Evolutionary conservation across 1,139 yeast species (phyloP).

Genomic region (Taphrina populina): DNA sequence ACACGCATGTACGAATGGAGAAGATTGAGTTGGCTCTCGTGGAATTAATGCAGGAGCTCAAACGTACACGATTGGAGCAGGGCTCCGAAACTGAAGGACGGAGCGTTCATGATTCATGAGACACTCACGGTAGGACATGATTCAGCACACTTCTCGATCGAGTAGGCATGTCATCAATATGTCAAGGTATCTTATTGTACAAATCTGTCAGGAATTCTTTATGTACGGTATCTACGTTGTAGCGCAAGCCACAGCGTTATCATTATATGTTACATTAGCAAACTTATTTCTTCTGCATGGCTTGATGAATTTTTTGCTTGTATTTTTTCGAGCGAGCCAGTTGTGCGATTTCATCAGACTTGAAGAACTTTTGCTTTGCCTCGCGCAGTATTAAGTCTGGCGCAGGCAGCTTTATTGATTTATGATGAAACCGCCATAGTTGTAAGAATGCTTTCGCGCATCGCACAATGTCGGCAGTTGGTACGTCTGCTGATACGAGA

Average conservation of each 20-base stretch:
- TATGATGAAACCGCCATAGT: background rate
- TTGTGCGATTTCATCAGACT: conserved; percentile 7
- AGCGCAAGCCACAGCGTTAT: background rate
- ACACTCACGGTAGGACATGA: no score
- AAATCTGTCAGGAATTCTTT: background rate
- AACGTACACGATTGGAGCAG: background rate
- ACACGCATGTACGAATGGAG: conserved; percentile 14
- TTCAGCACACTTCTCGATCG: no score
- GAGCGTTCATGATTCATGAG: no score
- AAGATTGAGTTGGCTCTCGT: conserved; percentile 8
- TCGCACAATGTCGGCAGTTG: background rate
- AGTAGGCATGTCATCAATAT: no score
- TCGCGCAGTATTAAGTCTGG: conserved; percentile 4
- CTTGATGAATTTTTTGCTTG: conserved; percentile 18
- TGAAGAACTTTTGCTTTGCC: conserved; percentile 2
- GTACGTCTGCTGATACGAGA: background rate
- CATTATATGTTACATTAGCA: background rate
- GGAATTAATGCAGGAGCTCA: conserved; percentile 9
- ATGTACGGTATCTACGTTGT: background rate
- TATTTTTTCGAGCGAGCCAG: background rate
- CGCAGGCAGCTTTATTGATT: background rate
- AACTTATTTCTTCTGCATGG: conserved; percentile 10
- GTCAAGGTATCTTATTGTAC: no score
- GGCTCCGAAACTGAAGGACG: no score
- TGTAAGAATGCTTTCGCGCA: conserved; percentile 6